A percentile compares a stretch with the other conserved stretches of the same genome.
Evolutionary conservation across 1,284 basidiomycete species (phyloP).

Genomic region (Phlebopus sp.): DNA sequence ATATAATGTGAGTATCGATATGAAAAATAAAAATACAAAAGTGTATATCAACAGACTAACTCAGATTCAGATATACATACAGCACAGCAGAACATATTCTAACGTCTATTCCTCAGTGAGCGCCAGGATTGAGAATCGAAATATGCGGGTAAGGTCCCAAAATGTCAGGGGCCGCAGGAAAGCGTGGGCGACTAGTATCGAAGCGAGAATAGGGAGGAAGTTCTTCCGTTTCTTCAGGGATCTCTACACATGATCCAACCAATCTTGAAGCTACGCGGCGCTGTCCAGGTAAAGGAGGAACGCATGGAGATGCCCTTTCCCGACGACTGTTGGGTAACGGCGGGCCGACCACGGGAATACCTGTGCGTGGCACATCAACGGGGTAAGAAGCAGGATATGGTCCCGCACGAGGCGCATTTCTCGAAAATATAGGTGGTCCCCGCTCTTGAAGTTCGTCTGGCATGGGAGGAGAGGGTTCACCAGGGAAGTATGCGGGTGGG

Average conservation of each 20-base stretch:
- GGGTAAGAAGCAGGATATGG: not conserved
- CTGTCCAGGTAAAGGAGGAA: constrained; percentile 2
- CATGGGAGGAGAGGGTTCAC: not conserved
- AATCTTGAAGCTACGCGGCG: not conserved
- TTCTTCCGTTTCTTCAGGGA: constrained; percentile 12
- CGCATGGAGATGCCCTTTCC: not conserved
- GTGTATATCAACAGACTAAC: too few relatives aligned
- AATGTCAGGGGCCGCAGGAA: constrained; percentile 13
- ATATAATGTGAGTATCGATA: too few relatives aligned
- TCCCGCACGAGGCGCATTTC: not conserved
- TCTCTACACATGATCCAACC: not conserved
- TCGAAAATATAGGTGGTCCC: not conserved
- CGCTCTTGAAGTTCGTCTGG: not conserved
- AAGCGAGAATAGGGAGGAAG: constrained; percentile 26
- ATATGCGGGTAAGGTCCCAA: constrained; percentile 31
- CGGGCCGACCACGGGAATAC: constrained; percentile 18
- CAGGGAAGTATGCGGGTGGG: constrained; percentile 24
- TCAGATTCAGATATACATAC: constrained; percentile 6
- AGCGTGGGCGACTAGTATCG: constrained; percentile 16
- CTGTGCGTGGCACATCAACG: constrained; percentile 10
- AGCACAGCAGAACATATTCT: too few relatives aligned
- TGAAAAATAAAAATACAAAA: too few relatives aligned
- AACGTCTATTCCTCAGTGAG: constrained; percentile 4
- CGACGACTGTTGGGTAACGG: constrained; percentile 8
- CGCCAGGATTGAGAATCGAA: constrained; percentile 12